Evolutionary conservation across 371 early-diverging fungal species (phyloP).

Genomic region (Parasitella parasitica): DNA sequence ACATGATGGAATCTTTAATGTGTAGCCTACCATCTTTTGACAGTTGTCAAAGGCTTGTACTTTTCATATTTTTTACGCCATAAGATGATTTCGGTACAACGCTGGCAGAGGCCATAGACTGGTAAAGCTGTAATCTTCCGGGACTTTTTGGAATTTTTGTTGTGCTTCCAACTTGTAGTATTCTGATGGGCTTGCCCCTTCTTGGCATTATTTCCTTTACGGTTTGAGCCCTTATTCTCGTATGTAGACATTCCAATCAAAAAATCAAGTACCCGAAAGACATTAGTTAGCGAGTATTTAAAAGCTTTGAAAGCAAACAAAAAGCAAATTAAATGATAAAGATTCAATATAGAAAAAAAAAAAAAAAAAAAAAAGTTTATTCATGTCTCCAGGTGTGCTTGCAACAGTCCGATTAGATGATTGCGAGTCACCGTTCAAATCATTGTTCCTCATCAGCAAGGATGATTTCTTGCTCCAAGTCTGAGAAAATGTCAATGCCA

Average conservation of each 20-base stretch:
- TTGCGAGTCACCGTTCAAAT: not conserved
- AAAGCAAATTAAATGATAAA: too few relatives aligned
- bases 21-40: conserved; percentile 79
- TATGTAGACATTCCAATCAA: conserved; percentile 38
- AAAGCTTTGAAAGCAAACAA: not conserved
- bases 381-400: conserved; percentile 1
- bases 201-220: conserved; percentile 71
- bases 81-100: conserved; percentile 86
- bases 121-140: conserved; percentile 79
- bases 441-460: conserved; percentile 24
- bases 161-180: conserved; percentile 81
- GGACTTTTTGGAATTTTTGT: conserved; percentile 82
- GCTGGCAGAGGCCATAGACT: conserved; percentile 83
- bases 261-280: too few relatives aligned
- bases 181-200: conserved; percentile 88
- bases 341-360: conserved; percentile 3
- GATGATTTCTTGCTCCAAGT: conserved; percentile 43
- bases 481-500: conserved; percentile 45
- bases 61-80: conserved; percentile 95
- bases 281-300: too few relatives aligned
- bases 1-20: not conserved
- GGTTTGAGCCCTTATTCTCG: conserved; percentile 44
- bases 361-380: conserved; percentile 3
- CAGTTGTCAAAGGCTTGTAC: conserved; percentile 93
- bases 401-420: not conserved